Evolutionary conservation across 345 rosid genomes (phyloP), one percentile per base, ranked within the genome.

Genomic region (Anastatica hierochuntica): DNA sequence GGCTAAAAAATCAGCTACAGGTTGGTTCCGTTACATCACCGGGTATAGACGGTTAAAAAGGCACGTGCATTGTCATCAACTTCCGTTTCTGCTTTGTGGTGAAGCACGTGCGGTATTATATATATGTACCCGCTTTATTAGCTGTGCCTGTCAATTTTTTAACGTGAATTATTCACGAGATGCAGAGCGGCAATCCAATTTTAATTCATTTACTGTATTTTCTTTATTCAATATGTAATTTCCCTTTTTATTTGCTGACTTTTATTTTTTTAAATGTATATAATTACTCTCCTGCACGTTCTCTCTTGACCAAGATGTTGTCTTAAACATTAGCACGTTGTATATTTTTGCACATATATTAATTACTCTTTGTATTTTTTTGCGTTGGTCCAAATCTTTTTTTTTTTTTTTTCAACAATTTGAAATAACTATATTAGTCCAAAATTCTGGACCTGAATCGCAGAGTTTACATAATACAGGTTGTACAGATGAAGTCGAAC

Each of bases 51-150:
- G 45, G 78, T 74, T 43, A 21, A 65, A 53, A 27, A 29, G 30
- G 38, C 83, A 77, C 76, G 74, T 62, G 76, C 57, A 38, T 53
- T 42, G 31, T 53, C 45, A 38, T 50, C 24, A 46, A 21, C 46
- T 41, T 23, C 46, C 42, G 37, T 24, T 43, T 23, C 23, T 43
- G 45, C 20, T 2, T 50, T 38, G 60, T 43, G 53, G 50, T 58
- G 46, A 1, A 21, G 17, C 55, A 43, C 62, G 59, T 66, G 66
- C 62, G 10, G 33, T 47, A 60, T 47, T 67, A 41, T 24, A 29
- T 36, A n/a, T 40, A 7, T 21, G n/a, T n/a, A n/a, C n/a, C 41
- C 56, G 44, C 50, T 49, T 56, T 36, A 38, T 60, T 38, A 55
- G 69, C 56, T 27, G n/a, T n/a, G n/a, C 2, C 46, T 17, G 24